phyloP scores from a whole-genome alignment of 805 yeast species.

The Saccharomyces jurei region DNA sequence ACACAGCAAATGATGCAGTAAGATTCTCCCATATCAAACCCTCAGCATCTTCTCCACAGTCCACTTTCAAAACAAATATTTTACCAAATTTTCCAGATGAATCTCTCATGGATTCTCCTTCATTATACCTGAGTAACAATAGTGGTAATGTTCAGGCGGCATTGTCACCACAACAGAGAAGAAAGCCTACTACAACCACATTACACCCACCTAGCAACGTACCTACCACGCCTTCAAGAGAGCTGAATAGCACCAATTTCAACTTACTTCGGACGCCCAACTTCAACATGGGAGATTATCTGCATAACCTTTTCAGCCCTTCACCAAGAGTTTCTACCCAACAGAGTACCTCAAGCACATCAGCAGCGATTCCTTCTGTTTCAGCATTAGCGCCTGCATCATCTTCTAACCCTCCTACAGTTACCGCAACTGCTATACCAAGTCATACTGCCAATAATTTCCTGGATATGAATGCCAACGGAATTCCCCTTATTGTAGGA shows the following conservation, averaged over 20 bases:
- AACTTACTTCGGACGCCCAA: conserved; percentile 25
- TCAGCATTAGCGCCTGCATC: background rate
- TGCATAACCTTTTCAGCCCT: conserved; percentile 31
- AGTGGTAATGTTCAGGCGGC: conserved; percentile 2
- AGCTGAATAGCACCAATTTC: conserved; percentile 5
- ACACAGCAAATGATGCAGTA: conserved; percentile 15
- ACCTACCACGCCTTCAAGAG: conserved; percentile 28
- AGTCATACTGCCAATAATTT: background rate
- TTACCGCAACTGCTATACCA: background rate
- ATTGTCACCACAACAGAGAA: conserved; percentile 14
- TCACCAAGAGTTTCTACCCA: conserved; percentile 23
- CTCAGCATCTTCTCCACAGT: conserved; percentile 25
- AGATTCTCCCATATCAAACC: conserved; percentile 26
- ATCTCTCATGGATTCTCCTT: conserved; percentile 24
- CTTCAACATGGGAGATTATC: conserved; percentile 32
- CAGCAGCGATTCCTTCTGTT: background rate
- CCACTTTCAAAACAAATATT: conserved; percentile 24
- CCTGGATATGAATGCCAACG: background rate
- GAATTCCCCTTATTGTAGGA: background rate
- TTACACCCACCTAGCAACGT: conserved; percentile 4
- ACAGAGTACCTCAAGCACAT: background rate
- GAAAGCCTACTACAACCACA: conserved; percentile 2
- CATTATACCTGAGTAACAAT: conserved; percentile 9
- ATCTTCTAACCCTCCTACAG: background rate
- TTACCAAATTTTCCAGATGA: conserved; percentile 12